Conservation (phyloP, 495 filamentous ascomycete species). For the Filosporella fistucella region DNA sequence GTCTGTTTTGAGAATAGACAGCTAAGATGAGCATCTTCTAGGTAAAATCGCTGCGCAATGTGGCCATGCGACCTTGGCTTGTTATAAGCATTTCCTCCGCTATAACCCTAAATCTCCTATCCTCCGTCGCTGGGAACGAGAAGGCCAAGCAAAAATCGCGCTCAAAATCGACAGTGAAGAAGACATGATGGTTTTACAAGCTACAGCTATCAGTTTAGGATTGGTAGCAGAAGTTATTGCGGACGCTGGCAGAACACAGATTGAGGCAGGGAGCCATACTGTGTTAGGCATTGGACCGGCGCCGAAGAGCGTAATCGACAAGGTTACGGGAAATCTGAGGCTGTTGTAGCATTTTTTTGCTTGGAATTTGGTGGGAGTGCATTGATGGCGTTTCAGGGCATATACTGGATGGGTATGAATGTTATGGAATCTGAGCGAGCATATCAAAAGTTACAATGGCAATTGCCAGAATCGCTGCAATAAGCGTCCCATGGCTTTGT, state of each 20-base stretch:
- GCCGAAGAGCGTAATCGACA: constrained; percentile 80
- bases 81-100: constrained; percentile 76
- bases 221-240: constrained; percentile 83
- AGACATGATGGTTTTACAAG: constrained; percentile 71
- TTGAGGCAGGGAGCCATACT: constrained; percentile 85
- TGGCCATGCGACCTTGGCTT: constrained; percentile 92
- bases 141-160: constrained; percentile 89
- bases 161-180: constrained; percentile 81
- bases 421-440: too few species aligned
- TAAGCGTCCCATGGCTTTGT: too few species aligned
- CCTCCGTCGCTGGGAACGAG: constrained; percentile 77
- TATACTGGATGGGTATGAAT: too few species aligned
- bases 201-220: constrained; percentile 74
- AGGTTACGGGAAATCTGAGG: constrained; percentile 85
- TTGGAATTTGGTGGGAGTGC: not conserved
- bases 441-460: too few species aligned
- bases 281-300: constrained; percentile 87
- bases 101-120: constrained; percentile 47
- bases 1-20: not conserved
- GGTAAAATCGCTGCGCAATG: constrained; percentile 97
- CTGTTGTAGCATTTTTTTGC: constrained; percentile 62
- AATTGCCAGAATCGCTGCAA: too few species aligned
- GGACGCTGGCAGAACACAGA: constrained; percentile 97
- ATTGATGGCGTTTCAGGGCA: not conserved
- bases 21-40: constrained; percentile 29